These are phyloP conservation scores for Solanum tarapatanum DNA, from an alignment of 257 asterid genomes.

Conservation along the genomic window DNA sequence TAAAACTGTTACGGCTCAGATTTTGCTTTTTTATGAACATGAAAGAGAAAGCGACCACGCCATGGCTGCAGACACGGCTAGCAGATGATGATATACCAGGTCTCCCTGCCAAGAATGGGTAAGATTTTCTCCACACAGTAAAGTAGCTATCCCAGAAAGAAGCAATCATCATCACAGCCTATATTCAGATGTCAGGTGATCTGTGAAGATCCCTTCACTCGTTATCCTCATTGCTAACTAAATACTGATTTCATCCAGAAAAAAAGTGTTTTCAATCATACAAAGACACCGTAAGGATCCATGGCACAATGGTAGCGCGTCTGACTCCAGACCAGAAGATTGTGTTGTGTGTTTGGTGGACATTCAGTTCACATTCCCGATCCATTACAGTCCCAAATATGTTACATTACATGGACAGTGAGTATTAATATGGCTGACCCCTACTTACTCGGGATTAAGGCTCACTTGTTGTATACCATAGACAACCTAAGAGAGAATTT, in stretches of 20 bases:
- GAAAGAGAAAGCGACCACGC: not conserved
- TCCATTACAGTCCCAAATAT: not conserved
- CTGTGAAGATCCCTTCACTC: not conserved
- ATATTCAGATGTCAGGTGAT: not conserved
- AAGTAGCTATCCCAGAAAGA: not conserved
- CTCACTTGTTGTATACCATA: not conserved
- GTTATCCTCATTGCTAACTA: not conserved
- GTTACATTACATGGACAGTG: not conserved
- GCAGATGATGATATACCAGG: not conserved
- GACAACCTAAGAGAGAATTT: not conserved
- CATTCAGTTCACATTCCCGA: not conserved
- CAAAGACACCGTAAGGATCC: not conserved
- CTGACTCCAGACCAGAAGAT: constrained; percentile 99
- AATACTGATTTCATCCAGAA: not conserved
- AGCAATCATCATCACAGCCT: constrained; percentile 11
- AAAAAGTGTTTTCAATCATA: not conserved
- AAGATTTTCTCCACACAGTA: not conserved
- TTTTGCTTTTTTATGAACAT: not conserved
- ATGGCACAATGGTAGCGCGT: constrained; percentile 28
- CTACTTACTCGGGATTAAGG: not conserved
- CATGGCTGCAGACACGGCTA: not conserved
- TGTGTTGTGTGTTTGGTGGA: not conserved
- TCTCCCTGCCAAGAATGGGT: constrained; percentile 23
- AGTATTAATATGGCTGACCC: not conserved
- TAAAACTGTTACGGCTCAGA: not conserved